Base-by-base conservation (phyloP, 164 flowering plant genomes). In the Vitis amurensis region DNA sequence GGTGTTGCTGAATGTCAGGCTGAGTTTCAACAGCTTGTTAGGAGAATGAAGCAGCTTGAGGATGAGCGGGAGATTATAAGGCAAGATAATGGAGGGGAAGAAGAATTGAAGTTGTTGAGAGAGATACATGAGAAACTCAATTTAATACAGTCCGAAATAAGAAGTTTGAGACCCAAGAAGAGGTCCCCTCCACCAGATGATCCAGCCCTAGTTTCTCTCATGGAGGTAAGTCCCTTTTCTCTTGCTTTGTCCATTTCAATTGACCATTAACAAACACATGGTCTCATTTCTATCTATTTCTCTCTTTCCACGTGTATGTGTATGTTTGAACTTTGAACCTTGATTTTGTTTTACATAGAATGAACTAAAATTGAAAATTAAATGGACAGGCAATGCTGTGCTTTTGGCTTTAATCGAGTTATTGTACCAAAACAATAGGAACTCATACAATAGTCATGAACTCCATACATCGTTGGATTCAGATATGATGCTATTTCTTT, bases 301-400 rank as follows among this genome's bases (percentile, higher is more conserved):
- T 7, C 27, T 27, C 15, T 6, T 23, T 23, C 10, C 15, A 60
- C 10, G 14, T 60, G 37, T 9, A 17, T 12, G 63, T 60, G 27
- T 23, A 23, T 23, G 27, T 23, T 23, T 23, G 27, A 23, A 23
- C 27, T 23, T 23, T 23, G 27, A 23, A 23, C 27, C 27, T 23
- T 23, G 27, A 23, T 23, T 23, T 13, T 31, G 14, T 69, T 48
- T 15, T 44, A 11, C 27, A 13, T 15, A 19, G n/a, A 10, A 19
- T 15, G 27, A 15, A 58, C 10, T 23, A 58, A 16, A n/a, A 58
- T 58, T 16, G 9, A 15, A 3, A 16, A 37, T 23, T 9, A 61
- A 37, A 13, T 64, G 30, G 51, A 76, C 94, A 91, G 97, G 91
- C 82, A 73, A 88, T 87, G 91, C 81, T 88, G 3, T 75, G 79